Conservation (phyloP, 2,329 filamentous ascomycete species). For the Trichoderma polysporum region DNA sequence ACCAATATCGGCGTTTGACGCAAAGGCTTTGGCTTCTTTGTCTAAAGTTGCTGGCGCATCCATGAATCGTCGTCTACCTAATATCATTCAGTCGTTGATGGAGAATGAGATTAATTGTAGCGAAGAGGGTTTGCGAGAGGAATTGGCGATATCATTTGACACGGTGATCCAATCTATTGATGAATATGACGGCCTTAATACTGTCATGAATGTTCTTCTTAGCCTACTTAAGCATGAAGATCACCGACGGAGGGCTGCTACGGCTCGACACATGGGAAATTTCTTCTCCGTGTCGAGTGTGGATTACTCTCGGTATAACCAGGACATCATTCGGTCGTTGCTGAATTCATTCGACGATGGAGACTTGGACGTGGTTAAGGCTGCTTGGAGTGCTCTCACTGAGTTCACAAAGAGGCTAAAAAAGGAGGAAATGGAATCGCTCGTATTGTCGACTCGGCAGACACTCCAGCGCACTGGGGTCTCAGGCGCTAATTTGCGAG, state of each 20-base stretch:
- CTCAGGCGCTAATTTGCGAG: conserved; percentile 77
- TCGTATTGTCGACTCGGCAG: conserved; percentile 83
- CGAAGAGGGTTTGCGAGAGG: conserved; percentile 69
- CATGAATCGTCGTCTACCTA: conserved; percentile 87
- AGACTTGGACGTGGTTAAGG: conserved; percentile 81
- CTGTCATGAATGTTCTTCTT: conserved; percentile 90
- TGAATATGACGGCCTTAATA: conserved; percentile 93
- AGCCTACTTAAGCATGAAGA: conserved; percentile 89
- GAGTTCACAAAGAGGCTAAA: conserved; percentile 85
- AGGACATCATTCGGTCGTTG: conserved; percentile 86
- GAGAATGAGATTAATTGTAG: conserved; percentile 80
- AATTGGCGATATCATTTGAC: conserved; percentile 81
- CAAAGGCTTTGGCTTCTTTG: conserved; percentile 86
- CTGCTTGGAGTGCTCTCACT: conserved; percentile 81
- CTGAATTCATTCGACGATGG: conserved; percentile 90
- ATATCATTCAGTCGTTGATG: conserved; percentile 90
- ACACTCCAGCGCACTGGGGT: conserved; percentile 87
- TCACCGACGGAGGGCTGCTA: conserved; percentile 75
- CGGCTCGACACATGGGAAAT: conserved; percentile 74
- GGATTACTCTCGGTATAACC: conserved; percentile 94
- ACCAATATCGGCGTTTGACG: conserved; percentile 93
- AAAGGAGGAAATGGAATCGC: conserved; percentile 97
- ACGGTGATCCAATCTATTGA: conserved; percentile 90
- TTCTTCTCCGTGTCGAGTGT: conserved; percentile 81
- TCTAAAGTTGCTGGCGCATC: conserved; percentile 86